Percentiles rank a stretch among this genome's conserved stretches.
These are phyloP conservation scores for Pseudopithomyces maydicus DNA, from an alignment of 2,329 filamentous ascomycete genomes.

Conservation along the genomic window DNA sequence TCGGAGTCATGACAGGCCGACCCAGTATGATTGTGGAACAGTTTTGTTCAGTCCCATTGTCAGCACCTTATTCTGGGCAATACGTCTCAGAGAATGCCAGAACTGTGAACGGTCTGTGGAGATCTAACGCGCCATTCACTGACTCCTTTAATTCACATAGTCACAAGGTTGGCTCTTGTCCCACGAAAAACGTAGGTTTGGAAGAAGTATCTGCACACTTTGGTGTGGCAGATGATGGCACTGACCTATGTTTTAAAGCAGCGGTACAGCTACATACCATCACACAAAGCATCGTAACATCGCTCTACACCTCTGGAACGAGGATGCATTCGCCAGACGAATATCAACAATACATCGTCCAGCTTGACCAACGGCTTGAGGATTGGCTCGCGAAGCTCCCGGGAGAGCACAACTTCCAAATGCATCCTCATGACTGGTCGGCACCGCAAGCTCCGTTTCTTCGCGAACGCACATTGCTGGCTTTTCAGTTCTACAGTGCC, in stretches of 20 bases:
- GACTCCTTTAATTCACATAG: neutral
- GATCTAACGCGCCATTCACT: constrained; percentile 7
- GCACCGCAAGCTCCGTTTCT: constrained; percentile 4
- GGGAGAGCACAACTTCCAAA: constrained; percentile 33
- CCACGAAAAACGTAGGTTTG: constrained; percentile 4
- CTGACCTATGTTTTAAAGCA: constrained; percentile 35
- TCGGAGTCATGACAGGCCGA: constrained; percentile 47
- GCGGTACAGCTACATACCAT: constrained; percentile 37
- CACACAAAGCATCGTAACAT: constrained; percentile 39
- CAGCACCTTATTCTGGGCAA: constrained; percentile 29
- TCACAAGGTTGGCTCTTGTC: constrained; percentile 3
- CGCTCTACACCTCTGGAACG: constrained; percentile 45
- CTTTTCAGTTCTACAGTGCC: constrained; percentile 43
- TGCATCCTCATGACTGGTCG: neutral
- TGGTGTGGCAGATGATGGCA: constrained; percentile 15
- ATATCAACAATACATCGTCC: constrained; percentile 40
- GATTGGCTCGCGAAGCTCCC: constrained; percentile 42
- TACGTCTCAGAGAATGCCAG: constrained; percentile 17
- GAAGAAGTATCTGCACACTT: constrained; percentile 6
- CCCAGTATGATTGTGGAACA: constrained; percentile 44
- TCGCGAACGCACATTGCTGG: constrained; percentile 39
- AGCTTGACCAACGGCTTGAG: constrained; percentile 38
- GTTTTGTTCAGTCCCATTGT: constrained; percentile 42
- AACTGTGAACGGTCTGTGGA: constrained; percentile 12
- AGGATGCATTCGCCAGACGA: constrained; percentile 37